Evolutionary conservation across 345 rosid species (phyloP), one percentile per base, ranked within the genome.

Genomic region (Bruguiera sexangula): DNA sequence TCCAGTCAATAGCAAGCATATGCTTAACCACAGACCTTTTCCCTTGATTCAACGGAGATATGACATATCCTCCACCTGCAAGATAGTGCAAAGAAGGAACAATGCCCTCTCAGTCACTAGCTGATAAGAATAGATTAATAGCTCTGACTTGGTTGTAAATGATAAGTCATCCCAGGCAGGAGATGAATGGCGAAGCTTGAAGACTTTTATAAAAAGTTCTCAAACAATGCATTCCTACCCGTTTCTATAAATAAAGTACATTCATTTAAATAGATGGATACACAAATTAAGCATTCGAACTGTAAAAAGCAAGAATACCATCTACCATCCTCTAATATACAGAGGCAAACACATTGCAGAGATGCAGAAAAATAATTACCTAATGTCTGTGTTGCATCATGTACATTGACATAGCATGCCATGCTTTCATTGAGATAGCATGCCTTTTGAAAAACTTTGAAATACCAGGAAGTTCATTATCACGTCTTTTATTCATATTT

Each of bases 1-100:
- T 93, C 98, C 98, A 93, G 72, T 93, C 97, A 81, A 89, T 77
- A 73, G 98, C 98, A 77, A 93, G 96, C 98, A 93, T 93, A 83
- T 91, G 97, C 81, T 91, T 93, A 64, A 93, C 96, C 27, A 86
- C 81, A 55, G 98, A 93, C 55, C 84, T 87, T 76, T 77, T 85
- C 66, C 93, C 97, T 55, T 88, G 83, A 63, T 85, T 84, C 27
- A 82, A 74, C 15, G 97, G 98, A 80, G 95, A 83, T 69, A 93
- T 82, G 64, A 93, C 96, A 82, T 86, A 93, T 79, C 98, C 98
- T 51, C 98, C 98, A 79, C 98, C 97, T 93, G 83, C 73, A 72
- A 84, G 50, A 79, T 39, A 64, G 36, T 55, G 69, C 43, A 76
- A 55, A 60, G 60, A 22, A 27, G 60, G 29, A 15, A 9, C 4